Percentiles rank a stretch among this genome's conserved stretches.
These are phyloP conservation scores for Talaromyces sp. DNA, from an alignment of 2,329 filamentous ascomycete genomes.

Conservation along the genomic window DNA sequence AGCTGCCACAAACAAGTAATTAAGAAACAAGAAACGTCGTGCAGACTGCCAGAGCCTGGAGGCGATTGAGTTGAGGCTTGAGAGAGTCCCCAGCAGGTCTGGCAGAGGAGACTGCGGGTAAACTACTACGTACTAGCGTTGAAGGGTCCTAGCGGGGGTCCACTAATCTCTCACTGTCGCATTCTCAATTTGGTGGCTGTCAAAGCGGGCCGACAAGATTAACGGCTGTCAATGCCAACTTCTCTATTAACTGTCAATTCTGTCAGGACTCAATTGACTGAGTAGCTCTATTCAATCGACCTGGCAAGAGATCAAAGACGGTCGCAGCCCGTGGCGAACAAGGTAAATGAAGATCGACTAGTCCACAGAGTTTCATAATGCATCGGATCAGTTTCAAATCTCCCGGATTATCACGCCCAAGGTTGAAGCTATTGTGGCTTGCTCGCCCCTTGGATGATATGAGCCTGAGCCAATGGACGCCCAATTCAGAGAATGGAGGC, in stretches of 20 bases:
- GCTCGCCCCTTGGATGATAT: conserved; percentile 1
- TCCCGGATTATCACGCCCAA: not conserved
- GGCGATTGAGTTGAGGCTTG: not conserved
- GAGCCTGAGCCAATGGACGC: not conserved
- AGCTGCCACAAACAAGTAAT: not conserved
- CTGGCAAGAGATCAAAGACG: not conserved
- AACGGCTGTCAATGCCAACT: not conserved
- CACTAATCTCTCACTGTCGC: not conserved
- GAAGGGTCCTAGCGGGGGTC: too few species aligned
- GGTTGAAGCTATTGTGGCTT: conserved; percentile 1
- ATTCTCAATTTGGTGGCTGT: conserved; percentile 5
- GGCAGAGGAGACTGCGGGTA: not conserved
- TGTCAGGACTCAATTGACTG: not conserved
- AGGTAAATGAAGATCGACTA: not conserved
- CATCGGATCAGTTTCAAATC: not conserved
- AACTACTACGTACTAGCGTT: not conserved
- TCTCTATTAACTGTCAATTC: too few species aligned
- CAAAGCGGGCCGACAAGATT: not conserved
- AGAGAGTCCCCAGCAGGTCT: too few species aligned
- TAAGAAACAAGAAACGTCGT: not conserved
- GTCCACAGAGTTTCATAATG: not conserved
- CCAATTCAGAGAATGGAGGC: too few species aligned
- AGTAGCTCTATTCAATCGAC: too few species aligned
- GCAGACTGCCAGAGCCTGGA: not conserved
- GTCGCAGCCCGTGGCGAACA: not conserved